Conservation (phyloP, 2,329 filamentous ascomycete species). For the Cladophialophora psammophila region DNA sequence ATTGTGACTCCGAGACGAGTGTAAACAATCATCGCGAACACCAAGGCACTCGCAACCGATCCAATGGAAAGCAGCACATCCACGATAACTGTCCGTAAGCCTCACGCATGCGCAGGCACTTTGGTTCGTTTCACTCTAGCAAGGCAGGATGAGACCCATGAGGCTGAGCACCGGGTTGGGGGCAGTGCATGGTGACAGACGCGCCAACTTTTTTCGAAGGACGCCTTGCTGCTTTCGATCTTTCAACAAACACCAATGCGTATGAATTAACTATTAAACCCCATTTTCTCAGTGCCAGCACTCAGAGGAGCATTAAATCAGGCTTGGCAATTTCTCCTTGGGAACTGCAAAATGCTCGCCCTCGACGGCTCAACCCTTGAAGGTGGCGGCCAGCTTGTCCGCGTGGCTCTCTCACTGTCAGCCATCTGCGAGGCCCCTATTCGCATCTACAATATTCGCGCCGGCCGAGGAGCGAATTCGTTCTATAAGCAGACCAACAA, state of each 20-base stretch:
- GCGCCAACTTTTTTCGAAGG: neutral
- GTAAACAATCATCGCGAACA: neutral
- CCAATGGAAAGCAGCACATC: neutral
- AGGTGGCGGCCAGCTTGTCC: constrained; percentile 68
- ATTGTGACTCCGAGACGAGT: neutral
- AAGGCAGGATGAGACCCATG: neutral
- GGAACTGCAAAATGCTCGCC: constrained; percentile 41
- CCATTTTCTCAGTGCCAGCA: too few species aligned
- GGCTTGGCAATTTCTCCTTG: neutral
- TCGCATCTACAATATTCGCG: constrained; percentile 62
- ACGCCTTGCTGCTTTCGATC: neutral
- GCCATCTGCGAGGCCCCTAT: constrained; percentile 60
- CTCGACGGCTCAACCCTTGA: constrained; percentile 66
- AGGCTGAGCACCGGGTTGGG: neutral
- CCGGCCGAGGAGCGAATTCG: constrained; percentile 48
- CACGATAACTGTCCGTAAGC: too few species aligned
- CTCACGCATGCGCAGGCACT: too few species aligned
- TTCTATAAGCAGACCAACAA: neutral
- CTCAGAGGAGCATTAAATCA: neutral
- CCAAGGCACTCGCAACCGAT: neutral
- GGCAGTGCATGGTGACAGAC: neutral
- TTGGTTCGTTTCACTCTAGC: neutral
- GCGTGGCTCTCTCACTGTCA: constrained; percentile 63
- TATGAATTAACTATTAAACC: neutral
- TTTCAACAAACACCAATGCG: neutral